Evolutionary conservation across 805 yeast genomes (phyloP).

Genomic region (Candida odintsovae): DNA sequence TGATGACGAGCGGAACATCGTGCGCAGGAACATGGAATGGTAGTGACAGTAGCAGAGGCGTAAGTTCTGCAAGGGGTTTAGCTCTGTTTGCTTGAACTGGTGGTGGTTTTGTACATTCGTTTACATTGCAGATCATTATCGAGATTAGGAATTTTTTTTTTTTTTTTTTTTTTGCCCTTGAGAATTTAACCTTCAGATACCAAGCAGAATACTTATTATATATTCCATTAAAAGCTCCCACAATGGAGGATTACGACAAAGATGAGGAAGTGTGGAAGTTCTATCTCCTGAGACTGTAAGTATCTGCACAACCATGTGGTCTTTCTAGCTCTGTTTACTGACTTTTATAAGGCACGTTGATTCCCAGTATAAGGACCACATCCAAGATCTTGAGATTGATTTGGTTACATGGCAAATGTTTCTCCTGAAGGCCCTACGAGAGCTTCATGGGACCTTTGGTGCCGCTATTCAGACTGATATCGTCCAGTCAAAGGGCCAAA

Average conservation of each 20-base stretch:
- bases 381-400: constrained; percentile 19
- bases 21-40: constrained; percentile 4
- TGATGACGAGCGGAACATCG: constrained; percentile 23
- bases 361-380: neutral
- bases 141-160: too few relatives aligned
- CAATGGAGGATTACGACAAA: neutral
- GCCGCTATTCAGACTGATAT: constrained; percentile 30
- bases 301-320: too few relatives aligned
- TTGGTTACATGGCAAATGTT: constrained; percentile 34
- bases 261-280: constrained; percentile 6
- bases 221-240: too few relatives aligned
- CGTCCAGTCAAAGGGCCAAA: constrained; percentile 19
- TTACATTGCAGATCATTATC: too few relatives aligned
- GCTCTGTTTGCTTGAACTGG: too few relatives aligned
- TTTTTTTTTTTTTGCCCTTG: too few relatives aligned
- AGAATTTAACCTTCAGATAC: too few relatives aligned
- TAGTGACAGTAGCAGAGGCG: too few relatives aligned
- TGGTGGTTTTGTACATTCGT: too few relatives aligned
- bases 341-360: constrained; percentile 14
- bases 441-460: constrained; percentile 37
- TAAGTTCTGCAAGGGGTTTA: too few relatives aligned
- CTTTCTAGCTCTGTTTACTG: neutral
- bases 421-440: constrained; percentile 28
- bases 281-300: constrained; percentile 8
- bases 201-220: too few relatives aligned